phyloP scores from a whole-genome alignment of 805 yeast genomes.

The Wickerhamiella lipophila region DNA sequence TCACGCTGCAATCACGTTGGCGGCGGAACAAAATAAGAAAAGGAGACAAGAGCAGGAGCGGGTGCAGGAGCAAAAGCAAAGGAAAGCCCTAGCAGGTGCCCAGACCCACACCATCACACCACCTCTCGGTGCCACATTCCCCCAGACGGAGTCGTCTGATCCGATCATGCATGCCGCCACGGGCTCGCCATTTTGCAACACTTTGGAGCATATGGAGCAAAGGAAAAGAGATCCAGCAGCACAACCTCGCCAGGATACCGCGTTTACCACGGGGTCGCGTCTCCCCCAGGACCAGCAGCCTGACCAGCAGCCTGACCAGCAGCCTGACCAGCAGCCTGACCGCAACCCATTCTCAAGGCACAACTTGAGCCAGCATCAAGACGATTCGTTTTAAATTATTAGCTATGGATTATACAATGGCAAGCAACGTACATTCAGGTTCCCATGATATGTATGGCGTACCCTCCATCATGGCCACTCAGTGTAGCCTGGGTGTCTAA shows the following conservation, averaged over 20 bases:
- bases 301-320: neutral
- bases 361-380: neutral
- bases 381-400: neutral
- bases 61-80: neutral
- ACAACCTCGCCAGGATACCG: neutral
- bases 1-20: neutral
- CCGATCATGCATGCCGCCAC: neutral
- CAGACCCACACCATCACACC: neutral
- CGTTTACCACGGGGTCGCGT: neutral
- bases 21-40: neutral
- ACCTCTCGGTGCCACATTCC: no score
- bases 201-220: neutral
- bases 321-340: neutral
- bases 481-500: conserved; percentile 40
- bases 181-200: neutral
- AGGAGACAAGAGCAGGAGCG: neutral
- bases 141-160: neutral
- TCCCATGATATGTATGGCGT: conserved; percentile 22
- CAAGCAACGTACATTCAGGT: no score
- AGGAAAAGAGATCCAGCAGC: neutral
- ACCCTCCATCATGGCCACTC: conserved; percentile 22
- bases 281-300: no score
- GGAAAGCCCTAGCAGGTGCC: neutral
- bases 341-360: neutral
- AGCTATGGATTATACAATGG: no score